Conservation (phyloP, 345 rosid species). For the Kernera saxatilis region DNA sequence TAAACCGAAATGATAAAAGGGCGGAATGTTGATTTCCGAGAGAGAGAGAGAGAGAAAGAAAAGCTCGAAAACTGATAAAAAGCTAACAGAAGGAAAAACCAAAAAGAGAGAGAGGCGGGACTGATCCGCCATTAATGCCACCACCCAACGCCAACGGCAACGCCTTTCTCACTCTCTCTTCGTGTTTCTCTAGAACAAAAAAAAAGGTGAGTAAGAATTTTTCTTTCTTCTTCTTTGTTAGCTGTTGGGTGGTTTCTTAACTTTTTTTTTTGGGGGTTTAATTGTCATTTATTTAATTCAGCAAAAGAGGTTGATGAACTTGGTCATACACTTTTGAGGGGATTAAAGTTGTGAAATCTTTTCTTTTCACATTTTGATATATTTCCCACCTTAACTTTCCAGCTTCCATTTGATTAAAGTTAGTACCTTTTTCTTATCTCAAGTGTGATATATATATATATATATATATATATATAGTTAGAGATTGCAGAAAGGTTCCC, state of each 20-base stretch:
- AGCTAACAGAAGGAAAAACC: background rate
- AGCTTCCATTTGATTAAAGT: constrained; percentile 19
- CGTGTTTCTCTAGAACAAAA: background rate
- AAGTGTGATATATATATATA: constrained; percentile 37
- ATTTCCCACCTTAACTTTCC: constrained; percentile 10
- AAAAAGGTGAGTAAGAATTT: constrained; percentile 19
- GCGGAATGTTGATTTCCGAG: background rate
- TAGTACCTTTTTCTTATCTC: constrained; percentile 16
- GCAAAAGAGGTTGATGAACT: background rate
- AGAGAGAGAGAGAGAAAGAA: background rate
- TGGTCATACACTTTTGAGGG: background rate
- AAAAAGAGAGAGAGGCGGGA: constrained; percentile 17
- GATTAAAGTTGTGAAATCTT: constrained; percentile 4
- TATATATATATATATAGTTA: too few species aligned
- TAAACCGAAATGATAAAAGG: background rate
- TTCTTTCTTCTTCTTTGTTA: constrained; percentile 15
- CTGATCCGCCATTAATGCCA: constrained; percentile 29
- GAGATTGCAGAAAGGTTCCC: constrained; percentile 20
- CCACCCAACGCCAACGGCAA: constrained; percentile 16
- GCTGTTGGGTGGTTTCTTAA: constrained; percentile 8
- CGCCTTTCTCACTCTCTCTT: background rate
- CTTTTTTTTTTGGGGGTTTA: background rate
- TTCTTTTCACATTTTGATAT: constrained; percentile 34
- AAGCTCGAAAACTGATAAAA: background rate
- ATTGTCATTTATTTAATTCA: background rate